These are phyloP conservation scores for Aspergillus ochraceus DNA, from an alignment of 2,329 filamentous ascomycete genomes.

Conservation along the genomic window DNA sequence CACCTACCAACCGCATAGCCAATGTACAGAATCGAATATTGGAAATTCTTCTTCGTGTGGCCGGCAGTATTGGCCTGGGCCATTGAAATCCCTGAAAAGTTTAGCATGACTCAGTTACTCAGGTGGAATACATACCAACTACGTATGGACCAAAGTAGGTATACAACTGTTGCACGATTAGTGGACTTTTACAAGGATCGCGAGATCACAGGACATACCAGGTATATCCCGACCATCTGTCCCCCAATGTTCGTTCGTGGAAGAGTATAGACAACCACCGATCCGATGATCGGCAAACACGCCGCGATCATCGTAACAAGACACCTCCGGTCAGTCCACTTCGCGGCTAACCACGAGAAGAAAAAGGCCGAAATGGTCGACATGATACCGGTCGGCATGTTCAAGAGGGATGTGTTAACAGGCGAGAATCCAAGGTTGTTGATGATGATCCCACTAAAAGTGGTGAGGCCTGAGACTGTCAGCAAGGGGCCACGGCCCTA, in stretches of 20 bases:
- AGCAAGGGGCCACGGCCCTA: background rate
- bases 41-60: slow-evolving; percentile 43
- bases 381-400: slow-evolving; percentile 38
- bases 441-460: slow-evolving; percentile 42
- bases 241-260: slow-evolving; percentile 35
- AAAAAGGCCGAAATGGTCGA: slow-evolving; percentile 32
- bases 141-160: slow-evolving; percentile 41
- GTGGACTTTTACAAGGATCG: background rate
- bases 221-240: slow-evolving; percentile 43
- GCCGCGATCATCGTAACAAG: slow-evolving; percentile 32
- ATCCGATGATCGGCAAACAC: slow-evolving; percentile 31
- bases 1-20: slow-evolving; percentile 35
- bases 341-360: slow-evolving; percentile 31
- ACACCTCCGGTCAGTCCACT: slow-evolving; percentile 30
- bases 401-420: slow-evolving; percentile 37
- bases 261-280: slow-evolving; percentile 30
- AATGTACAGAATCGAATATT: slow-evolving; percentile 41
- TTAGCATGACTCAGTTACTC: background rate
- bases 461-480: slow-evolving; percentile 22
- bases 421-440: slow-evolving; percentile 38
- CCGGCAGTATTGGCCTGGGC: slow-evolving; percentile 36
- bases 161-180: slow-evolving; percentile 26
- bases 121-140: slow-evolving; percentile 11
- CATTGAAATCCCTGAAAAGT: slow-evolving; percentile 22
- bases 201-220: slow-evolving; percentile 18